Evolutionary conservation across 305 asterid genomes (phyloP).

Genomic region (Fraxinus xanthoxyloides): DNA sequence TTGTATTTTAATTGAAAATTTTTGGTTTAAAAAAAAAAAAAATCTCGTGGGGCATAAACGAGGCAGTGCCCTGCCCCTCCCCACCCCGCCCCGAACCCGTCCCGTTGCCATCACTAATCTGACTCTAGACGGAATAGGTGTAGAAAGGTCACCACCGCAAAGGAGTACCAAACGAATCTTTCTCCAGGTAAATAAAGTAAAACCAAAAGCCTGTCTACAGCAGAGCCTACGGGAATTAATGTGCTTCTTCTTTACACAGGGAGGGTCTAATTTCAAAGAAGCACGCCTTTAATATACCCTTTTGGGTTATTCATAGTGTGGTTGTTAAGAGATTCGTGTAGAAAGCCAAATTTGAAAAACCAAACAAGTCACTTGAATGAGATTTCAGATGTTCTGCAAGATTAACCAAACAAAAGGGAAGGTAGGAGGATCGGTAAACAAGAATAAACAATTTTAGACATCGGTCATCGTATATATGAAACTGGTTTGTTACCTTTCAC

Average conservation of each 20-base stretch:
- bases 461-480: background rate
- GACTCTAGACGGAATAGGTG: too few relatives aligned
- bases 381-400: background rate
- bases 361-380: background rate
- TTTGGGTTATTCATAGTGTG: background rate
- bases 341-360: background rate
- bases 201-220: too few relatives aligned
- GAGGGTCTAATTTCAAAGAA: background rate
- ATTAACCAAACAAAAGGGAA: background rate
- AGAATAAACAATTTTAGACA: background rate
- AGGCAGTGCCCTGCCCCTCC: too few relatives aligned
- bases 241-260: background rate
- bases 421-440: background rate
- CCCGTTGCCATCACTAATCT: too few relatives aligned
- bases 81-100: too few relatives aligned
- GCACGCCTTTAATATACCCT: background rate
- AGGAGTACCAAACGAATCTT: too few relatives aligned
- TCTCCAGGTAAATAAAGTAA: too few relatives aligned
- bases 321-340: background rate
- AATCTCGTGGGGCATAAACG: too few relatives aligned
- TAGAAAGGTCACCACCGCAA: too few relatives aligned
- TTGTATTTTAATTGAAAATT: too few relatives aligned
- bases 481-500: background rate
- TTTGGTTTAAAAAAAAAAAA: too few relatives aligned
- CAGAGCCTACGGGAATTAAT: background rate